Evolutionary conservation across 148 eudicot genomes (phyloP).

Genomic region (Arctostaphylos glauca): DNA sequence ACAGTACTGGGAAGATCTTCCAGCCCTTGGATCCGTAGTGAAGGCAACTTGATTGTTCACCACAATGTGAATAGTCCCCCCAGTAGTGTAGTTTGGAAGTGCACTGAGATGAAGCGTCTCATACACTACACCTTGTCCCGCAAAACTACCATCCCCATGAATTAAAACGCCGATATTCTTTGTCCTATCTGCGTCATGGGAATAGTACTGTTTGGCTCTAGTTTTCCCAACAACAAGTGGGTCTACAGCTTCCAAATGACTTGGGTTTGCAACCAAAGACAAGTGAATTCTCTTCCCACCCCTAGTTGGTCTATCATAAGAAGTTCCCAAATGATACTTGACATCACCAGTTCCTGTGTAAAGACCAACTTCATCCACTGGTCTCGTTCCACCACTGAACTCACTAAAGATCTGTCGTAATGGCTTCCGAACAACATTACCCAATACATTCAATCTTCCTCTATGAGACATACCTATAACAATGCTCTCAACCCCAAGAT

Average conservation of each 20-base stretch:
- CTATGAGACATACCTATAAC: conserved; percentile 95
- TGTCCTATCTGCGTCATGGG: conserved; percentile 66
- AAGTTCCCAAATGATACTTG: conserved; percentile 88
- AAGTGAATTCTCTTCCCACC: conserved; percentile 90
- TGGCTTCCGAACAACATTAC: conserved; percentile 88
- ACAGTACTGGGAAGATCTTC: conserved; percentile 93
- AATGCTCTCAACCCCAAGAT: conserved; percentile 84
- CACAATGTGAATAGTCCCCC: conserved; percentile 90
- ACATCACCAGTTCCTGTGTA: conserved; percentile 93
- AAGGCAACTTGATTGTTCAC: conserved; percentile 94
- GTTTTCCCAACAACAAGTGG: conserved; percentile 94
- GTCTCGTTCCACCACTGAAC: conserved; percentile 80
- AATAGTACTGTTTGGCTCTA: conserved; percentile 81
- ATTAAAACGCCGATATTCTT: conserved; percentile 67
- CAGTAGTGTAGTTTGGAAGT: conserved; percentile 83
- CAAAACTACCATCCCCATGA: conserved; percentile 96
- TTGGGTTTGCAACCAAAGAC: conserved; percentile 88
- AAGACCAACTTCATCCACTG: conserved; percentile 72
- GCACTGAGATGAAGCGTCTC: conserved; percentile 94
- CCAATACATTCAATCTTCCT: conserved; percentile 81
- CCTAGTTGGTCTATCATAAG: conserved; percentile 86
- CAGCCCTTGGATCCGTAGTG: conserved; percentile 79
- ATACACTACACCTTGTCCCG: conserved; percentile 96
- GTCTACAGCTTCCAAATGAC: conserved; percentile 94
- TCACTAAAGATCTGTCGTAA: conserved; percentile 78